Base-by-base conservation (phyloP, 2,329 filamentous ascomycete species). In the Cladosporium sp. region DNA sequence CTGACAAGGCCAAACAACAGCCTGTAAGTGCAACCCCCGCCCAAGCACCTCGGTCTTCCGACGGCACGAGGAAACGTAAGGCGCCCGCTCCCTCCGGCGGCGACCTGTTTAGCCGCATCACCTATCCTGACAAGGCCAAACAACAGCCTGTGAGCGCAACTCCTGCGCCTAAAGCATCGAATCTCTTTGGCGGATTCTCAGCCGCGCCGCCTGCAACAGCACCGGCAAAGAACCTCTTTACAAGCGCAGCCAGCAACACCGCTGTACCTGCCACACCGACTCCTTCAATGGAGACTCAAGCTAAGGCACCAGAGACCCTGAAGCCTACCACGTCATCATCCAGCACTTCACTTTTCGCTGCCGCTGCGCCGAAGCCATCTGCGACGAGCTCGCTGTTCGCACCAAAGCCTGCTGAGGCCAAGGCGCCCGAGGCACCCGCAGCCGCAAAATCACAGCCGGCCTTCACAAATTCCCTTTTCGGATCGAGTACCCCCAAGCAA, bases 301-400 rank as follows among this genome's bases (percentile, higher is more conserved):
- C 48, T 2, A 40, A 50, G 32, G 32, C 40, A 2, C 31, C 48
- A 10, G 37, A 37, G 8, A 49, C 46, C 2, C 14, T 49, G 37
- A 50, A 50, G 40, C 48, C 48, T 11, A 9, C 48, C 7, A 40
- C 34, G n/a, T n/a, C 40, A 9, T 50, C 31, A 31, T 50, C 40
- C 11, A 43, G 40, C 7, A 34, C 48, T 32, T 50, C 48, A 5
- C 32, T 50, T 5, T 50, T 50, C 48, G 43, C 31, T 22, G 40
- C 48, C 4, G 19, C 16, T 22, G 37, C 48, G 6, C 43, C 50
- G 3, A 52, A 53, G 46, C 38, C 54, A 6, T 46, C 56, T 6
- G 50, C 57, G 4, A 50, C 55, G 7, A 51, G 32, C 19, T 54
- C 55, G 4, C 45, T 46, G 37, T 37, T 52, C 13, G 34, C 48